Percentiles rank a stretch among this genome's conserved stretches.
These are phyloP conservation scores for Trichothecium sympodiale DNA, from an alignment of 2,329 filamentous ascomycete species.

Conservation along the genomic window DNA sequence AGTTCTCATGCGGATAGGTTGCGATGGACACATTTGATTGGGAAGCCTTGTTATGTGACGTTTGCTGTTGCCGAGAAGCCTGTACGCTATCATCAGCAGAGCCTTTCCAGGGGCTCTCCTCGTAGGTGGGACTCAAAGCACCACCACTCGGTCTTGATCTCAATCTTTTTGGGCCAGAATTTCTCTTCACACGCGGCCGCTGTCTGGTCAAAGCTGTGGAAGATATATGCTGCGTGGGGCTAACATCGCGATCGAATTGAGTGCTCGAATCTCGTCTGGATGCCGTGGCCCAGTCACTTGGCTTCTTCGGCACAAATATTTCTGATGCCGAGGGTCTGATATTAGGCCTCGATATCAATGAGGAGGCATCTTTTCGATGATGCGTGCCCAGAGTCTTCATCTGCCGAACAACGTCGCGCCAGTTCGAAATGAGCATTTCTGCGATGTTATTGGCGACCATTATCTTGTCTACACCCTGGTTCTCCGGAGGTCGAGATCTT, in stretches of 20 bases:
- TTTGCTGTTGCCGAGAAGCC: not conserved
- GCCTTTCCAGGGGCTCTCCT: slow-evolving; percentile 14
- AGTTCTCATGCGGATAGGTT: no score
- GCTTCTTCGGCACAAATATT: slow-evolving; percentile 23
- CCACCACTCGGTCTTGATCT: slow-evolving; percentile 11
- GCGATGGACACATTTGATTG: no score
- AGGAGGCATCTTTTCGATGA: slow-evolving; percentile 10
- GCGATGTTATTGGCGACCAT: slow-evolving; percentile 46
- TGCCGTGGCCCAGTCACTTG: slow-evolving; percentile 19
- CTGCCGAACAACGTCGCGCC: slow-evolving; percentile 52
- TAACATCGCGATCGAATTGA: slow-evolving; percentile 13
- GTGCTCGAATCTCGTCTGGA: slow-evolving; percentile 2
- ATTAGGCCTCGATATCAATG: slow-evolving; percentile 6
- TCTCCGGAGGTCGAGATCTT: slow-evolving; percentile 8
- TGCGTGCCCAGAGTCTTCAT: slow-evolving; percentile 35
- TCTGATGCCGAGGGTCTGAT: slow-evolving; percentile 31
- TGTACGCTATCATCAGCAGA: not conserved
- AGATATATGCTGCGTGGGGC: slow-evolving; percentile 25
- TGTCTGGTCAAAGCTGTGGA: slow-evolving; percentile 13
- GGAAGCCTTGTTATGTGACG: not conserved
- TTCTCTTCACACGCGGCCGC: slow-evolving; percentile 11
- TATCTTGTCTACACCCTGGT: slow-evolving; percentile 40
- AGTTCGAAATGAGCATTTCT: slow-evolving; percentile 56
- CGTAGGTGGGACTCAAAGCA: slow-evolving; percentile 19
- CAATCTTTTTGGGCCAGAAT: slow-evolving; percentile 11